Evolutionary conservation across 2,329 filamentous ascomycete species (phyloP).

Genomic region (Blumeria hordei): DNA sequence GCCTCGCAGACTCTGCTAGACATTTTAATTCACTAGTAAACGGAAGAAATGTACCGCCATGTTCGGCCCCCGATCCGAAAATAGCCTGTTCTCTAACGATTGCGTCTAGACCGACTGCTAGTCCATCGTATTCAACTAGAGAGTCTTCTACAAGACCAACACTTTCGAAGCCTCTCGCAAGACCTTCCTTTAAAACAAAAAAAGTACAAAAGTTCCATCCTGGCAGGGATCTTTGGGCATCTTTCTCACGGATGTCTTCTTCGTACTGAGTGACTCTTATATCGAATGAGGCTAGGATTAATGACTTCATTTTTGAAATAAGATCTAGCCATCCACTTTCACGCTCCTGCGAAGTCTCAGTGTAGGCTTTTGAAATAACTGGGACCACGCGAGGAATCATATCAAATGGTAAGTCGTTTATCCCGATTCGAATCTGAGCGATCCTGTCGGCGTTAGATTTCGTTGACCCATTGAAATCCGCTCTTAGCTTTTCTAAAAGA

Average conservation of each 20-base stretch:
- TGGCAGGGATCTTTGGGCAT: constrained; percentile 61
- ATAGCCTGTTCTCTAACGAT: constrained; percentile 51
- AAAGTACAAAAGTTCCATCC: constrained; percentile 99
- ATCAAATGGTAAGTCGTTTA: constrained; percentile 44
- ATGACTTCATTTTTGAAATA: constrained; percentile 61
- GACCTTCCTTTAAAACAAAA: constrained; percentile 87
- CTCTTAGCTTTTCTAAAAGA: constrained; percentile 66
- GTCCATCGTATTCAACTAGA: constrained; percentile 79
- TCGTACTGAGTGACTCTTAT: constrained; percentile 81
- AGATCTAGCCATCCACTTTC: constrained; percentile 67
- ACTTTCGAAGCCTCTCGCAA: constrained; percentile 85
- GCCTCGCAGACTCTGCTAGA: constrained; percentile 27
- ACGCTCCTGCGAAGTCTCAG: constrained; percentile 52
- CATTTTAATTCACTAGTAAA: constrained; percentile 52
- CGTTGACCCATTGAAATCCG: constrained; percentile 61
- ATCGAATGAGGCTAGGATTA: constrained; percentile 80
- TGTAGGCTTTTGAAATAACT: constrained; percentile 36
- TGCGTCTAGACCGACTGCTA: constrained; percentile 65
- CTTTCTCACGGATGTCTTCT: constrained; percentile 87
- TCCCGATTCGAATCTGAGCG: constrained; percentile 59
- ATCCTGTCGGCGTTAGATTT: constrained; percentile 57
- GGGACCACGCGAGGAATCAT: constrained; percentile 36
- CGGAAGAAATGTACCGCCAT: constrained; percentile 46
- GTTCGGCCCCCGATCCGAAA: constrained; percentile 33
- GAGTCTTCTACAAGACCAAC: constrained; percentile 92